Evolutionary conservation across 495 filamentous ascomycete species (phyloP), one percentile per base, ranked within the genome.

Genomic region (Penicillium lagena): DNA sequence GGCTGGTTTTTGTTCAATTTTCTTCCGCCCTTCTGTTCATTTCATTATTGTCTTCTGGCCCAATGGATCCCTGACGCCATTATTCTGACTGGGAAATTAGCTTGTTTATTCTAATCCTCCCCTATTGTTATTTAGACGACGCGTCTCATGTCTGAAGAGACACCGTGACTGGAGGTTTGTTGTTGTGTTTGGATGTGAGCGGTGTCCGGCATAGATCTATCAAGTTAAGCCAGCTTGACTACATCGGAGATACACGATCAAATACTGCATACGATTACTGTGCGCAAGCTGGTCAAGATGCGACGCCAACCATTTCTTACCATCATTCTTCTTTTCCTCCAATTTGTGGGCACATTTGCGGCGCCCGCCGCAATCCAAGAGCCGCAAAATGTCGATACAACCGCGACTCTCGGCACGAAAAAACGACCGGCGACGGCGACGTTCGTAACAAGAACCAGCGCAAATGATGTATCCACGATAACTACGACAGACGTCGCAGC

Each of bases 261-360:
- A 41, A 9, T 5, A 12, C 5, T 9, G n/a, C n/a, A n/a, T n/a
- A n/a, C 40, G 35, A 2, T 33, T 33, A 6, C 32, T 3, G 32
- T 34, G 10, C 32, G 12, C 10, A 35, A 28, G 4, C 13, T 36
- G 3, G 4, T 12, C 47, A 56, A 38, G 7, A 61, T 61, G 58
- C 52, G 52, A 49, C 59, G 55, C 46, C 40, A 35, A 28, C 37
- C 46, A 15, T 29, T 53, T 2, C 13, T 50, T 15, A 34, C 43
- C 1, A 39, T 53, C 7, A 4, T 54, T 15, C 14, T 52, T 4
- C 47, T 46, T 33, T 35, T 47, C 10, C 39, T 47, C 10, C 22
- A 45, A 7, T 43, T 46, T 12, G 40, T 43, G 28, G 44, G 47
- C 43, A 12, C 42, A 42, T 30, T 56, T 14, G 52, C 55, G 13